A percentile compares a stretch with the other conserved stretches of the same genome.
Evolutionary conservation across 2,329 filamentous ascomycete species (phyloP).

Genomic region (Aspergillus amoenus): DNA sequence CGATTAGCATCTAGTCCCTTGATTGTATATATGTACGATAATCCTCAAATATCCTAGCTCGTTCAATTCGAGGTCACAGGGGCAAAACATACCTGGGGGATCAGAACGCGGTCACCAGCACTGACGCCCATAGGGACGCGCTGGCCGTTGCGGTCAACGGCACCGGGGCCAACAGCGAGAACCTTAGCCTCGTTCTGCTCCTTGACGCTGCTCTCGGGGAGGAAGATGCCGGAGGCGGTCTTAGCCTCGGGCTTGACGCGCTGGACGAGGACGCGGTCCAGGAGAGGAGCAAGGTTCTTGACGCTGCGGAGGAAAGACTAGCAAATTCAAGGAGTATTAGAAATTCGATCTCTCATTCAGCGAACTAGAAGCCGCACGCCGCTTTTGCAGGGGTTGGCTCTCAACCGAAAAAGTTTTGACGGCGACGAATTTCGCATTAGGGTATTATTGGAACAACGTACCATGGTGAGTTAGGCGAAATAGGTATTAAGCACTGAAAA

Average conservation of each 20-base stretch:
- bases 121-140: slow-evolving; percentile 78
- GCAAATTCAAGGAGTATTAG: slow-evolving; percentile 6
- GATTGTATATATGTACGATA: not conserved
- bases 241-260: slow-evolving; percentile 96
- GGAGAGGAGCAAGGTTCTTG: slow-evolving; percentile 89
- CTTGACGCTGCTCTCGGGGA: slow-evolving; percentile 95
- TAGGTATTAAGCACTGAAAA: slow-evolving; percentile 12
- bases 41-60: not conserved
- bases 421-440: not conserved
- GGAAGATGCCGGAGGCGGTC: slow-evolving; percentile 95
- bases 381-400: not conserved
- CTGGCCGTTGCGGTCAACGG: slow-evolving; percentile 83
- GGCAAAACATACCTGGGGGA: slow-evolving; percentile 72
- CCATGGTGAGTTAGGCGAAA: slow-evolving; percentile 22
- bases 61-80: not conserved
- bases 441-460: slow-evolving; percentile 17
- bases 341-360: not conserved
- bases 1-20: slow-evolving; percentile 21
- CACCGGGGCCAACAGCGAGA: slow-evolving; percentile 88
- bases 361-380: not conserved
- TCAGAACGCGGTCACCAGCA: slow-evolving; percentile 88
- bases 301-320: slow-evolving; percentile 79
- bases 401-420: slow-evolving; percentile 11
- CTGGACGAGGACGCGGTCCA: slow-evolving; percentile 98
- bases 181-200: slow-evolving; percentile 98